Percentiles rank a stretch among this genome's conserved stretches.
Evolutionary conservation across 768 basidiomycete genomes (phyloP).

Genomic region (Leccinum uliginosum): DNA sequence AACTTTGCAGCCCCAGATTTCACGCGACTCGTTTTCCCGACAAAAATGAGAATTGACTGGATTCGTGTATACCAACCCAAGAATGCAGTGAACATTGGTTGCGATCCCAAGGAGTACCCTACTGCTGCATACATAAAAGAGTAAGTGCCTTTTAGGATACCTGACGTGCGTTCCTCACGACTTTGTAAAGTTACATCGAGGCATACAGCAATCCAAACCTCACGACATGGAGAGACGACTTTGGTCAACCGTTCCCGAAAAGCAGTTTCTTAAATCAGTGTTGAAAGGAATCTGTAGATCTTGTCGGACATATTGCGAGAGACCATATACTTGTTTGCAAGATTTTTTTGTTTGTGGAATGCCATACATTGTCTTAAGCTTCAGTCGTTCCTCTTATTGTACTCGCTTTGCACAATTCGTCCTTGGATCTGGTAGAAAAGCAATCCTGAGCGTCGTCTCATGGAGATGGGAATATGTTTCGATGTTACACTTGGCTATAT

Average conservation of each 20-base stretch:
- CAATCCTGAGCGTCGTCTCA: no score
- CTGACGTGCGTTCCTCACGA: not conserved
- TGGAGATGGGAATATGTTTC: constrained; percentile 3
- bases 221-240: constrained; percentile 70
- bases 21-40: constrained; percentile 65
- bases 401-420: constrained; percentile 7
- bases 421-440: no score
- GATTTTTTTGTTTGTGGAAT: no score
- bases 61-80: constrained; percentile 86
- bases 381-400: constrained; percentile 1
- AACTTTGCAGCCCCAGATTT: constrained; percentile 79
- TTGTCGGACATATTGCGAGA: constrained; percentile 7
- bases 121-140: constrained; percentile 78
- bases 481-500: constrained; percentile 13
- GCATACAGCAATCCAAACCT: constrained; percentile 83
- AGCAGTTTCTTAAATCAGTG: constrained; percentile 59
- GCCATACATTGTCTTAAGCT: not conserved
- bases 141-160: constrained; percentile 32
- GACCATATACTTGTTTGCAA: not conserved
- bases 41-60: constrained; percentile 76
- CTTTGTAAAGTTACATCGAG: constrained; percentile 41
- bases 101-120: constrained; percentile 75
- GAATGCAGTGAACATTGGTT: constrained; percentile 71
- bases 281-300: constrained; percentile 26
- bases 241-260: constrained; percentile 64